These are phyloP conservation scores for Daldinia decipiens DNA, from an alignment of 495 filamentous ascomycete species.

Conservation along the genomic window DNA sequence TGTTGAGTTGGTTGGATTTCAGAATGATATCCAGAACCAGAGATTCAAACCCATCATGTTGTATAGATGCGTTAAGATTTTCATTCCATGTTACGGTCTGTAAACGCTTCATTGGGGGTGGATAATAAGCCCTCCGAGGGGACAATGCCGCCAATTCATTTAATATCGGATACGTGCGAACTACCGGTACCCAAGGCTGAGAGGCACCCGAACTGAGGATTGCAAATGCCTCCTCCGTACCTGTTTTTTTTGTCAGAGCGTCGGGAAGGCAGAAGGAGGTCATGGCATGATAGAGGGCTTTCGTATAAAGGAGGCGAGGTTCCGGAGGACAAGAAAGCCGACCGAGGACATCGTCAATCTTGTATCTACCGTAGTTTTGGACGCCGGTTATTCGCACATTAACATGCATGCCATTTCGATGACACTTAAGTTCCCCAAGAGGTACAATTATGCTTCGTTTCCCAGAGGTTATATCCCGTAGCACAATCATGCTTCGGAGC, in stretches of 20 bases:
- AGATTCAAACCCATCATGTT: conserved; percentile 61
- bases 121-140: conserved; percentile 67
- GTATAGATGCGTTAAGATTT: conserved; percentile 59
- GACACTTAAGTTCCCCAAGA: conserved; percentile 32
- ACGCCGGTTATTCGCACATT: conserved; percentile 31
- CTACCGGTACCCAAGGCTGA: conserved; percentile 53
- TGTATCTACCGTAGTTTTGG: conserved; percentile 54
- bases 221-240: conserved; percentile 67
- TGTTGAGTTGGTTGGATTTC: conserved; percentile 50
- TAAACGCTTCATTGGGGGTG: conserved; percentile 57
- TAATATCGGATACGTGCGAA: conserved; percentile 47
- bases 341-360: conserved; percentile 60
- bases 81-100: conserved; percentile 61
- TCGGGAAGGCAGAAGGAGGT: conserved; percentile 70
- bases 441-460: conserved; percentile 54
- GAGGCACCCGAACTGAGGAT: conserved; percentile 62
- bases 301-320: conserved; percentile 58
- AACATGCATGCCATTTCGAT: conserved; percentile 49
- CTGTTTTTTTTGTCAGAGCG: conserved; percentile 64
- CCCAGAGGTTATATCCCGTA: conserved; percentile 50
- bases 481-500: conserved; percentile 57
- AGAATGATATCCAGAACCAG: conserved; percentile 56
- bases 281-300: conserved; percentile 66
- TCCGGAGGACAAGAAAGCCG: conserved; percentile 59
- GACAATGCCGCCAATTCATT: conserved; percentile 55